Evolutionary conservation across 805 yeast species (phyloP), one percentile per base, ranked within the genome.

Genomic region (Teunomyces barrocoloradensis): DNA sequence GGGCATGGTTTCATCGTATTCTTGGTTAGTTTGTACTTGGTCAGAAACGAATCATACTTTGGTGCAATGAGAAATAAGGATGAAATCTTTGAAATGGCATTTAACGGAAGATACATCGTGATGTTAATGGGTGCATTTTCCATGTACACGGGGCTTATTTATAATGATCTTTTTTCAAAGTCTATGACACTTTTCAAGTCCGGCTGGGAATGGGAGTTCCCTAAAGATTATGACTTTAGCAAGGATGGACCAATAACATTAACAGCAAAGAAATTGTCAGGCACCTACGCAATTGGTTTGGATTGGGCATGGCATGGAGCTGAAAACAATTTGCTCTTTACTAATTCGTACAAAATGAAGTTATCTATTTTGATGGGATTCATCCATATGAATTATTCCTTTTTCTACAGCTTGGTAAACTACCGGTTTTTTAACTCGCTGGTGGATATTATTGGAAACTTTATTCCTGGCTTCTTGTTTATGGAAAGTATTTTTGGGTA

Each of bases 241-340:
- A 87, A 87, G 36, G 44, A 44, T 6, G 52, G 51, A 5, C 49
- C 55, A 5, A 42, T 46, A 9, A 63, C 82, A 3, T 77, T 91
- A 48, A 76, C 74, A 40, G 97, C 90, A 10, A 74, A 74, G 32
- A 76, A 79, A 57, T 74, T 74, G 11, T 89, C 92, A 6, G 51
- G 51, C n/a, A 81, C 81, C 10, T 94, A 94, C 62, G 72, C 84
- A 4, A 73, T 94, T 63, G 99, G 99, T 44, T 69, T 94, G 44
- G 99, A 94, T 69, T 87, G 85, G 53, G 87, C 85, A 9, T 94
- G 99, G 99, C 99, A 94, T 67, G 97, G 97, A 13, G 79, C 98
- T 35, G 99, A 94, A 57, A 94, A 94, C 71, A 84, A 85, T 44
- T 76, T 94, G 58, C 69, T 95, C 49, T 94, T 94, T 70, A 81